phyloP scores from a whole-genome alignment of 2,329 filamentous ascomycete genomes.

The Balansia obtecta region DNA sequence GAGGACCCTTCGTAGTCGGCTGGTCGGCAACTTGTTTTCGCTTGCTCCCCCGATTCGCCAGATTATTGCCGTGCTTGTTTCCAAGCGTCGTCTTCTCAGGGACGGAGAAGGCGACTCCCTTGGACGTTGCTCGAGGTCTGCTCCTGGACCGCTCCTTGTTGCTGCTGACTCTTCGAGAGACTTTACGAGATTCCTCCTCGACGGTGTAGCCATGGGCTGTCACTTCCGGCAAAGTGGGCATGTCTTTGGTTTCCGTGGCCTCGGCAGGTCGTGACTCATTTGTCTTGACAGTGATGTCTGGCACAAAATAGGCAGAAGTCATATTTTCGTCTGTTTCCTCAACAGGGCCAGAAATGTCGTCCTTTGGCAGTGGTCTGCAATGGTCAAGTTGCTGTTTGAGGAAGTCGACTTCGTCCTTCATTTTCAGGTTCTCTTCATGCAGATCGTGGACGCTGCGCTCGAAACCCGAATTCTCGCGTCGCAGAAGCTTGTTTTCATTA shows the following conservation, averaged over 20 bases:
- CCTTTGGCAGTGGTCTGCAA: constrained; percentile 25
- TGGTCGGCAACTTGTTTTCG: constrained; percentile 14
- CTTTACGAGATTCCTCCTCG: constrained; percentile 15
- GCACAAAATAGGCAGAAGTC: constrained; percentile 46
- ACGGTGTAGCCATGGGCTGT: constrained; percentile 21
- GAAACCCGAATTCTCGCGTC: constrained; percentile 34
- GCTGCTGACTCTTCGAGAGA: constrained; percentile 17
- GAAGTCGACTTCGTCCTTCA: constrained; percentile 34
- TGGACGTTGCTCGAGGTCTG: constrained; percentile 12
- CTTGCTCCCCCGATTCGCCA: constrained; percentile 31
- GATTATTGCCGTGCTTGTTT: constrained; percentile 17
- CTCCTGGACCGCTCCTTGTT: constrained; percentile 17
- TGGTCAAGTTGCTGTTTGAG: constrained; percentile 33
- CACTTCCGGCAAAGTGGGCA: constrained; percentile 17
- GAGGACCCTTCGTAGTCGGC: constrained; percentile 3
- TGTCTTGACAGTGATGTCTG: constrained; percentile 42
- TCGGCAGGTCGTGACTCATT: constrained; percentile 21
- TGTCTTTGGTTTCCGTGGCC: constrained; percentile 19
- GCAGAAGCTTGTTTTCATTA: constrained; percentile 37
- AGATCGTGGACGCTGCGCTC: constrained; percentile 32
- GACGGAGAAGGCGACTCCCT: constrained; percentile 27
- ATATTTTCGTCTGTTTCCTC: constrained; percentile 38
- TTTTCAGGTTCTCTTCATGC: constrained; percentile 32
- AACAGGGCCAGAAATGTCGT: constrained; percentile 21
- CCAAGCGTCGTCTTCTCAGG: constrained; percentile 21